Base-by-base conservation (phyloP, 495 filamentous ascomycete genomes). In the Letharia lupina region DNA sequence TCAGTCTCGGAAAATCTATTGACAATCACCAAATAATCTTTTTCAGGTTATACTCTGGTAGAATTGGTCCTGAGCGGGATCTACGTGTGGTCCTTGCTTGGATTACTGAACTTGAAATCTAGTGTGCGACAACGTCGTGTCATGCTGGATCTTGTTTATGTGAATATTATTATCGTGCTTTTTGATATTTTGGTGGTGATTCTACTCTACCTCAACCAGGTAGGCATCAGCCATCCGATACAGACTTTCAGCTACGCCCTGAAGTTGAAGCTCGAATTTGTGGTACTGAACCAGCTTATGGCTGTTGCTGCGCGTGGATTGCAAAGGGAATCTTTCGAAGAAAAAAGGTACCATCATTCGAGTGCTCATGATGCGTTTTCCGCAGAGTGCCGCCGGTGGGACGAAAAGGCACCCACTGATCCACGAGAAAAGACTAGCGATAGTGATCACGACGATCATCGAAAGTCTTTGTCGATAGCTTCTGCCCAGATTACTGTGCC, bases 241-340 rank as follows among this genome's bases (percentile, higher is more conserved):
- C 75, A 83, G 62, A 82, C 78, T 61, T 75, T 76, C 15, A 78
- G 75, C 33, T 84, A 84, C 66, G 79, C 79, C 57, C 72, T 84
- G 67, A 83, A 84, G 71, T 71, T 83, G 28, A 81, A 81, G 60
- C 73, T 84, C 9, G 81, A 83, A 72, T 83, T 82, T 58, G 77
- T 78, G 13, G 78, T 83, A 23, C 70, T 84, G 2, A 81, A 80
- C 9, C 78, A 77, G 35, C 71, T 84, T 41, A 71, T 82, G 69
- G 66, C 66, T 16, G 69, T 70, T 28, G 66, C 69, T 54, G 69
- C 66, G 16, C 62, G 69, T 16, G 66, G 69, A 12, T 28, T 70
- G 13, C 54, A 61, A 23, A 63, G 54, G 10, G 66, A 67, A 35
- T 68, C 37, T 39, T 68, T 70, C 44, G 66, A 52, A 23, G 69